Percentiles rank a stretch among this genome's conserved stretches.
Evolutionary conservation across 352 stramenopile genomes (phyloP).

Genomic region (Globisporangium viniferum): DNA sequence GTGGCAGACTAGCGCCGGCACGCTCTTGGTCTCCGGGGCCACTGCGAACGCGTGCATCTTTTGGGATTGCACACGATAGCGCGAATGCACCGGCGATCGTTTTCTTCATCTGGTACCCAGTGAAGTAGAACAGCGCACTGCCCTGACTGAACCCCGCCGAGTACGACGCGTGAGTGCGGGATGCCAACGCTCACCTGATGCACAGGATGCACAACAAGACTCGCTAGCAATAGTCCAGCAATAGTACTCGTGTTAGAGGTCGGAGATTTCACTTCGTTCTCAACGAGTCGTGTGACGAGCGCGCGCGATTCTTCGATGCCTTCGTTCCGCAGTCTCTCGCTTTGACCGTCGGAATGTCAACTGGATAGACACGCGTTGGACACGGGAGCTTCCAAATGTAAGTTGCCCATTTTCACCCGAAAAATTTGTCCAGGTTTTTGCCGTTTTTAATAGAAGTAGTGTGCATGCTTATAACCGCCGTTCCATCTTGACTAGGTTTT

Average conservation of each 20-base stretch:
- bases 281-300: background rate
- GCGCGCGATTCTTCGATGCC: background rate
- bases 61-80: constrained; percentile 77
- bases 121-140: background rate
- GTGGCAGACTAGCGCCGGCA: constrained; percentile 80
- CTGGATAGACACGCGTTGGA: no score
- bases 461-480: no score
- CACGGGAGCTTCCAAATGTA: no score
- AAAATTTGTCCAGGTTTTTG: no score
- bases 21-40: constrained; percentile 43
- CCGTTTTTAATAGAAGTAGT: no score
- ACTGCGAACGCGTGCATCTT: constrained; percentile 54
- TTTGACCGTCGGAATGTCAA: background rate
- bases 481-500: no score
- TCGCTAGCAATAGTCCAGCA: background rate
- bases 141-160: background rate
- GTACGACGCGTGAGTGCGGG: background rate
- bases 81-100: constrained; percentile 57
- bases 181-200: background rate
- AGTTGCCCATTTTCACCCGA: no score
- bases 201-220: background rate
- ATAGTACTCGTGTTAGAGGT: background rate
- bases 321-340: background rate
- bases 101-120: background rate
- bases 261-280: background rate